A percentile compares a stretch with the other conserved stretches of the same genome.
Evolutionary conservation across 805 yeast species (phyloP).

Genomic region (Spathaspora hagerdaliae): DNA sequence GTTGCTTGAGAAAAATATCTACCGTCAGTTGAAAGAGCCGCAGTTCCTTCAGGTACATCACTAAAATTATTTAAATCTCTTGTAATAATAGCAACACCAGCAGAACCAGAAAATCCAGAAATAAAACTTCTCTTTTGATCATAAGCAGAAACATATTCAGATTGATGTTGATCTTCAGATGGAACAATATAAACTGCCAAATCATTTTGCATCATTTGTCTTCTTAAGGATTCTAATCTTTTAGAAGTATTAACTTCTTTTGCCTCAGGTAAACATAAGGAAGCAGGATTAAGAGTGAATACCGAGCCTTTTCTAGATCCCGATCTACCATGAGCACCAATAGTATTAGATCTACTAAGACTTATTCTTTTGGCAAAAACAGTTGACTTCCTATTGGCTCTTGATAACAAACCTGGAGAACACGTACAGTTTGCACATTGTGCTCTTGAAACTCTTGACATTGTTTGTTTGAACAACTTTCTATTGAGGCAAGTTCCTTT

Average conservation of each 20-base stretch:
- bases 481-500: too few relatives aligned
- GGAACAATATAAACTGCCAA: conserved; percentile 57
- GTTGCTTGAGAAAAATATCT: conserved; percentile 58
- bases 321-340: conserved; percentile 15
- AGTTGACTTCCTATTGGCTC: conserved; percentile 60
- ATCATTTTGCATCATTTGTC: conserved; percentile 43
- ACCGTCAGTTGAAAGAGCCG: conserved; percentile 58
- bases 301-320: conserved; percentile 39
- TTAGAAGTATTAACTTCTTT: conserved; percentile 58
- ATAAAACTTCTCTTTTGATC: conserved; percentile 57
- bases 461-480: not conserved
- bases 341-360: conserved; percentile 20
- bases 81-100: conserved; percentile 58
- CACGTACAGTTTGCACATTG: conserved; percentile 76
- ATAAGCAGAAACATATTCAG: conserved; percentile 51
- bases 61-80: conserved; percentile 50
- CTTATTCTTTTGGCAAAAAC: conserved; percentile 42
- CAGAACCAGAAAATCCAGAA: conserved; percentile 58
- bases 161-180: conserved; percentile 61
- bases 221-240: conserved; percentile 61
- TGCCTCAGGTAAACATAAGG: conserved; percentile 38
- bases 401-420: conserved; percentile 74
- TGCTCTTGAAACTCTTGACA: conserved; percentile 34
- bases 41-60: conserved; percentile 49
- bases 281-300: conserved; percentile 38